Base-by-base conservation (phyloP, 768 basidiomycete species). In the Harrya chromipes region DNA sequence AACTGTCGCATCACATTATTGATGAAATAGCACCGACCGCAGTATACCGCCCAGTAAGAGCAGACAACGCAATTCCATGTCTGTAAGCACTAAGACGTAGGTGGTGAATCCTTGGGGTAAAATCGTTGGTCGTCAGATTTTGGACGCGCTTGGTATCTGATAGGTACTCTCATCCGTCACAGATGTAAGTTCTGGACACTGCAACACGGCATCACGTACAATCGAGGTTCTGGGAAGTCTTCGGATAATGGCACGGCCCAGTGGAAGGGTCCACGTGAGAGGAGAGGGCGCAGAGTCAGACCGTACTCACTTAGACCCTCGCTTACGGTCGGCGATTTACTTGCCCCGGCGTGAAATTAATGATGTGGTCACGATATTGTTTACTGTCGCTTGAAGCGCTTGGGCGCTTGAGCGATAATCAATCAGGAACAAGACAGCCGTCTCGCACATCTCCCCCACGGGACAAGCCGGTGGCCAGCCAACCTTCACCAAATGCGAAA, bases 191-290 rank as follows among this genome's bases (percentile, higher is more conserved):
- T 40, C 9, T 37, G 16, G 27, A 35, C 23, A 36, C 13, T 19
- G 11, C 9, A 4, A 40, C 36, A 20, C 9, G n/a, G n/a, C 40
- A 39, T 61, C 52, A 58, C 61, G 62, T 61, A 64, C 49, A 38
- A 1, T 41, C 0, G 17, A 42, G 24, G 38, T 40, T 42, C 50
- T 49, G 37, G 36, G 23, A 33, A 12, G 36, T 41, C 49, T 49
- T 52, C 23, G 26, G 31, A 42, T 33, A 10, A 47, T 39, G 11
- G 42, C 27, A 36, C 31, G 33, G 41, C 26, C 12, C 26, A 38
- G 26, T 40, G 27, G 24, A 37, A 45, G 26, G 46, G 26, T 33
- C 24, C 49, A 29, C 59, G 54, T 49, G 58, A 53, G 47, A 42
- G 33, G 14, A 46, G 40, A 13, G 19, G 40, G 40, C 31, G 29